These are phyloP conservation scores for Chlorella sorokiniana DNA, from an alignment of 139 green algal genomes.

Conservation along the genomic window DNA sequence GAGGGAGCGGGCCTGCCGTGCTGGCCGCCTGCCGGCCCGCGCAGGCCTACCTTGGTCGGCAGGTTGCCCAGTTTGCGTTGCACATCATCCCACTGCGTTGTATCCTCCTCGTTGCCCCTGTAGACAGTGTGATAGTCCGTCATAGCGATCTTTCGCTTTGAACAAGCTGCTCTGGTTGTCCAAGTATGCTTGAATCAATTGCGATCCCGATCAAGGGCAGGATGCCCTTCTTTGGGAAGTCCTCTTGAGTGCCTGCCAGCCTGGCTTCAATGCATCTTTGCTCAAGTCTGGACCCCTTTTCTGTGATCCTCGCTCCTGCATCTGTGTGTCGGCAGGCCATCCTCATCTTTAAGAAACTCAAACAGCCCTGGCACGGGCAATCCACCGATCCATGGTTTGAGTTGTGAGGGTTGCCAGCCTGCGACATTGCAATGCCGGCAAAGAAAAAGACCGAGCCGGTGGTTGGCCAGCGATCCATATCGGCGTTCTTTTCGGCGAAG, in stretches of 20 bases:
- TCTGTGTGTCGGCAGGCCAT: neutral
- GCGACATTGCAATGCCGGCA: constrained; percentile 23
- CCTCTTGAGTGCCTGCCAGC: no score
- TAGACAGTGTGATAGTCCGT: constrained; percentile 80
- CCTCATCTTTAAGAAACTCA: no score
- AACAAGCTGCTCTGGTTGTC: neutral
- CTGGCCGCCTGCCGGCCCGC: neutral
- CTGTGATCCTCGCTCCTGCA: neutral
- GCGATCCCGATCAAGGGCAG: no score
- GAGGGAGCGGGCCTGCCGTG: neutral
- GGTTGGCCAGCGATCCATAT: constrained; percentile 62
- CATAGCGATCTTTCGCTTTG: no score
- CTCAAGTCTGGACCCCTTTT: no score
- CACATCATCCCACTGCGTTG: constrained; percentile 89
- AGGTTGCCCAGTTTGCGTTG: constrained; percentile 78
- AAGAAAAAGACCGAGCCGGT: constrained; percentile 31
- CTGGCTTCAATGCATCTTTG: no score
- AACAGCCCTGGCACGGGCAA: no score
- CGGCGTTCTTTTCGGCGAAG: constrained; percentile 61
- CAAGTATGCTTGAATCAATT: no score
- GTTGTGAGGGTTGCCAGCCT: no score
- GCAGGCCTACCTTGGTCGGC: constrained; percentile 44
- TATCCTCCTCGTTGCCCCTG: constrained; percentile 67
- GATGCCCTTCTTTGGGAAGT: neutral
- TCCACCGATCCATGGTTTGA: neutral